phyloP scores from a whole-genome alignment of 2,329 filamentous ascomycete species.

The Cercospora sp. region DNA sequence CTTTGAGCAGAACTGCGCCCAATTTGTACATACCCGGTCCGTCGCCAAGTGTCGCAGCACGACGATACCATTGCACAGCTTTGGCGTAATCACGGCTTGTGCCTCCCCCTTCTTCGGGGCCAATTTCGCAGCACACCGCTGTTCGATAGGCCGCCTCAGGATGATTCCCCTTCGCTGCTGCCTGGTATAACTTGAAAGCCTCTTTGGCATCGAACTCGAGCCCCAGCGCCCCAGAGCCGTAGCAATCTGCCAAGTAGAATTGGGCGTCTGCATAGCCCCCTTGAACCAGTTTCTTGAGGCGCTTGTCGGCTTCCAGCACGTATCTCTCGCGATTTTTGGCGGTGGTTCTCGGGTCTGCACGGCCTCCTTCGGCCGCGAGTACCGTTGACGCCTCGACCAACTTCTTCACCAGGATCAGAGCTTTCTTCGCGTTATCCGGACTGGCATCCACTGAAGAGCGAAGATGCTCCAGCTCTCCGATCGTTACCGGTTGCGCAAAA shows the following conservation, averaged over 20 bases:
- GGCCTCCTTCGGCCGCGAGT: conserved; percentile 73
- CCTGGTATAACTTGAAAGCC: conserved; percentile 90
- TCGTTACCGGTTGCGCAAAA: conserved; percentile 62
- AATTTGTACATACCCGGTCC: conserved; percentile 97
- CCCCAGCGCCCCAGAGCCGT: conserved; percentile 78
- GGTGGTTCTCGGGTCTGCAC: conserved; percentile 64
- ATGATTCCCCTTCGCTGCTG: conserved; percentile 86
- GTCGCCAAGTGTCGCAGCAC: conserved; percentile 85
- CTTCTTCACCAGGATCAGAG: conserved; percentile 75
- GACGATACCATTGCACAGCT: conserved; percentile 97
- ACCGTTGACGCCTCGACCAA: conserved; percentile 81
- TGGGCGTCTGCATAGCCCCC: conserved; percentile 79
- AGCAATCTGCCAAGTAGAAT: conserved; percentile 89
- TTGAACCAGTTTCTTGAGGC: conserved; percentile 81
- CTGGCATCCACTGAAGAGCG: conserved; percentile 69
- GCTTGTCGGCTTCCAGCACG: conserved; percentile 81
- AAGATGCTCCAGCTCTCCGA: conserved; percentile 71
- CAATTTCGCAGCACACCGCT: conserved; percentile 95
- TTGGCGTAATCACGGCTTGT: conserved; percentile 89
- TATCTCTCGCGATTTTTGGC: conserved; percentile 76
- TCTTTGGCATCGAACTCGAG: conserved; percentile 82
- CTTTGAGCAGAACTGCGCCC: conserved; percentile 93
- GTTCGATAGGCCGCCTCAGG: conserved; percentile 87
- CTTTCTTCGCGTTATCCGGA: conserved; percentile 68
- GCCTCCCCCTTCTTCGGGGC: conserved; percentile 88